phyloP scores from a whole-genome alignment of 805 yeast species.

The Scheffersomyces ergatensis region DNA sequence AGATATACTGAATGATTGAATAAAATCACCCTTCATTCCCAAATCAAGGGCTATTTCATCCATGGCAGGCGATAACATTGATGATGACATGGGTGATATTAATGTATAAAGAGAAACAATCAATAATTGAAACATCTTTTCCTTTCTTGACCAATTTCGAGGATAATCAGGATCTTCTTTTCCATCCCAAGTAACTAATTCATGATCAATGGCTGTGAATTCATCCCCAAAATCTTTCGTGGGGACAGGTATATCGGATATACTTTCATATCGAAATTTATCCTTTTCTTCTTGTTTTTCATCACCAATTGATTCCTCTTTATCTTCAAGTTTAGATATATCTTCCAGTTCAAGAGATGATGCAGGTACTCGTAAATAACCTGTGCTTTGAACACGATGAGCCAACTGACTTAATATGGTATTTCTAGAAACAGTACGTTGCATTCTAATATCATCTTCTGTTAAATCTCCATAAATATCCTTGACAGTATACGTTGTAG shows the following conservation, averaged over 20 bases:
- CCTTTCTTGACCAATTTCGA: slow-evolving; percentile 51
- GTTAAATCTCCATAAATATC: slow-evolving; percentile 41
- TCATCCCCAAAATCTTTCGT: slow-evolving; percentile 49
- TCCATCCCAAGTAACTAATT: slow-evolving; percentile 67
- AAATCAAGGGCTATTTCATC: slow-evolving; percentile 44
- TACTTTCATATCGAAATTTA: slow-evolving; percentile 5
- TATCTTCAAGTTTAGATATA: too few relatives aligned
- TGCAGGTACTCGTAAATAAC: slow-evolving; percentile 7
- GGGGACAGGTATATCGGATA: slow-evolving; percentile 32
- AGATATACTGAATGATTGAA: slow-evolving; percentile 55
- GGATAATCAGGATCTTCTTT: slow-evolving; percentile 61
- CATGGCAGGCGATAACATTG: slow-evolving; percentile 62
- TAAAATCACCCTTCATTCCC: slow-evolving; percentile 37
- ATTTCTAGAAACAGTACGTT: slow-evolving; percentile 42
- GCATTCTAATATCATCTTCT: slow-evolving; percentile 34
- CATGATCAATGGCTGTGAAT: slow-evolving; percentile 56
- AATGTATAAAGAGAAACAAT: slow-evolving; percentile 56
- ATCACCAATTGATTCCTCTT: not conserved
- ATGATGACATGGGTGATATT: slow-evolving; percentile 60
- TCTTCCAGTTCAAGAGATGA: too few relatives aligned
- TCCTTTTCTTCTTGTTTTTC: not conserved
- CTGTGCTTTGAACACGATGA: slow-evolving; percentile 16
- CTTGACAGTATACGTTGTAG: slow-evolving; percentile 22
- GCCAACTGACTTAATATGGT: slow-evolving; percentile 41
- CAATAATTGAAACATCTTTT: slow-evolving; percentile 43